Evolutionary conservation across 2,329 filamentous ascomycete species (phyloP).

Genomic region (Fusarium equiseti): DNA sequence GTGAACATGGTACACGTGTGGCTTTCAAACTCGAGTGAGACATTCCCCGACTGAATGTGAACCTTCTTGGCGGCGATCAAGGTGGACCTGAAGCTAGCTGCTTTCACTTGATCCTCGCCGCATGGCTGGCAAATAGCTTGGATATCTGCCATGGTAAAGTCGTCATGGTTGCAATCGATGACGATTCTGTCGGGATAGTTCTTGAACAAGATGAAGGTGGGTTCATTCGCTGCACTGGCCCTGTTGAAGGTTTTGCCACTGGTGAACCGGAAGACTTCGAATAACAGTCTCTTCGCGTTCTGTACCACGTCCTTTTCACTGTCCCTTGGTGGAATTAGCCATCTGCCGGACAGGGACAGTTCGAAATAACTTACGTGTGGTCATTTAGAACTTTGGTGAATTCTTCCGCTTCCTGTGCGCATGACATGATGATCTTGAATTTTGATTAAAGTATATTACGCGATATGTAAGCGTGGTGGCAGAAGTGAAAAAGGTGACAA

Average conservation of each 20-base stretch:
- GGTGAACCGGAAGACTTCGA: constrained; percentile 28
- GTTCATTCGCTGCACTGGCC: not conserved
- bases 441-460: not conserved
- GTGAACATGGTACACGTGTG: no score
- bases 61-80: constrained; percentile 25
- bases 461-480: not conserved
- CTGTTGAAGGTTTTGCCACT: constrained; percentile 20
- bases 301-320: no score
- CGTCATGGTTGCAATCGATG: constrained; percentile 33
- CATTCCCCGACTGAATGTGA: constrained; percentile 35
- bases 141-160: constrained; percentile 14
- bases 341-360: no score
- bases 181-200: constrained; percentile 19
- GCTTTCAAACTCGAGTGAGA: constrained; percentile 19
- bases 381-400: not conserved
- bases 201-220: constrained; percentile 22
- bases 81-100: constrained; percentile 32
- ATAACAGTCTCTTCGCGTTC: constrained; percentile 22
- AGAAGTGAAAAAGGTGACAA: not conserved
- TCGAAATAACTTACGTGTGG: not conserved
- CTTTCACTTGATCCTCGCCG: constrained; percentile 7
- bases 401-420: not conserved
- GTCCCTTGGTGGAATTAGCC: no score
- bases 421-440: not conserved
- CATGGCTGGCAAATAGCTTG: constrained; percentile 16